These are phyloP conservation scores for Cicer yamashitae DNA, from an alignment of 306 rosid genomes.

Conservation along the genomic window DNA sequence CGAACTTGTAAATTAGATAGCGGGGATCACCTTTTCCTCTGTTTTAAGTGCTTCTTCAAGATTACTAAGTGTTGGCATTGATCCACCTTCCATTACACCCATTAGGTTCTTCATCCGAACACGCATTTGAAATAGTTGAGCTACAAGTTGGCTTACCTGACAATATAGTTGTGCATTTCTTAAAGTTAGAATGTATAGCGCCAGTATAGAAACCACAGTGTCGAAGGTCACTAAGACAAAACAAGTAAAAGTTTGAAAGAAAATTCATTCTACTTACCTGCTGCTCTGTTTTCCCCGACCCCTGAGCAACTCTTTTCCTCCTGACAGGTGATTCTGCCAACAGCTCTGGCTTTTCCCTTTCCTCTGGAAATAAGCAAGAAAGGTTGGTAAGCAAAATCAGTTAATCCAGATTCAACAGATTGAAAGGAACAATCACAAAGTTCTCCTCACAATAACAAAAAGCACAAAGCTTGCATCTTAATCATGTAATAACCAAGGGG, in stretches of 20 bases:
- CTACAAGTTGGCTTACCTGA: constrained; percentile 90
- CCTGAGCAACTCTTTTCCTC: constrained; percentile 90
- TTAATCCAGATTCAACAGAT: neutral
- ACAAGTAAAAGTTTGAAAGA: constrained; percentile 26
- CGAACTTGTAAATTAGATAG: too few relatives aligned
- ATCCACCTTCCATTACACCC: constrained; percentile 93
- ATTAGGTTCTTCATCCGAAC: constrained; percentile 91
- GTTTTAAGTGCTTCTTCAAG: constrained; percentile 89
- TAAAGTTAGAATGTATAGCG: constrained; percentile 29
- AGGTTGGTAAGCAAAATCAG: constrained; percentile 31
- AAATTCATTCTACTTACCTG: constrained; percentile 59
- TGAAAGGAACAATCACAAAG: constrained; percentile 7
- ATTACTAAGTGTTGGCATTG: constrained; percentile 80
- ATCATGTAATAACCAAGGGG: constrained; percentile 28
- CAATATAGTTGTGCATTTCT: constrained; percentile 40
- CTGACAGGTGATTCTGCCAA: constrained; percentile 87
- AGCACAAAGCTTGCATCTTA: constrained; percentile 17
- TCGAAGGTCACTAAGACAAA: constrained; percentile 15
- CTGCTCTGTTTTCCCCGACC: constrained; percentile 96
- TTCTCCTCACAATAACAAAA: constrained; percentile 20
- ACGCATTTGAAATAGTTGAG: constrained; percentile 96
- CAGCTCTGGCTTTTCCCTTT: constrained; percentile 92
- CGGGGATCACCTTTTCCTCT: constrained; percentile 73
- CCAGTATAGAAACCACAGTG: constrained; percentile 19
- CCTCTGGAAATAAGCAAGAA: constrained; percentile 71